Evolutionary conservation across 441 rosid genomes (phyloP), one percentile per base, ranked within the genome.

Genomic region (Capsella rubella): DNA sequence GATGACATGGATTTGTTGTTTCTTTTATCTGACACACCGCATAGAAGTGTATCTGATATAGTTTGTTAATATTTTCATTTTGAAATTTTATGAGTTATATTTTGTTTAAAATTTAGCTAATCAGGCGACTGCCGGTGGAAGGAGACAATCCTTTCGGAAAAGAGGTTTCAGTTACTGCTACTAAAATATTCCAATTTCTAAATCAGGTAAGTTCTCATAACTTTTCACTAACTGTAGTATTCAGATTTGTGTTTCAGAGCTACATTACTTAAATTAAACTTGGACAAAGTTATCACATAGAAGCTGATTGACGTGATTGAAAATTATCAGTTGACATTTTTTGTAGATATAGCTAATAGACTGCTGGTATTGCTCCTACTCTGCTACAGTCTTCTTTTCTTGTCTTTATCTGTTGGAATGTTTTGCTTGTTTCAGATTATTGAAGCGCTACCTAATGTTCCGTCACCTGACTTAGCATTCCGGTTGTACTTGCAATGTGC

Each of bases 141-240:
- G 79, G 82, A 13, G 98, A 93, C 62, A 95, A 95, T 84, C 99
- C 99, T 67, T 95, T 95, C 78, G 99, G 92, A 42, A 92, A 91
- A 69, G 99, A 89, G 73, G 86, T 81, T 77, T 80, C 91, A 35
- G 86, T 90, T 13, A 78, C 97, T 4, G 92, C 97, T 27, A 95
- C 89, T 78, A 93, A 90, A 81, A 83, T 87, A 51, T 95, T 93
- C 72, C 99, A 91, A 91, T 92, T 90, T 77, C 72, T 95, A 79
- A 93, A 87, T 78, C 97, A 93, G 93, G 99, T 82, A 69, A 70
- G 62, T 50, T 70, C 46, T 54, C 72, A 46, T 73, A 51, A n/a
- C 14, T 32, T 72, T 46, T 58, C 63, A 39, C 61, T 57, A 15
- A 4, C 5, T 28, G 9, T 35, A 35, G 53, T 66, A 27, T 66